Percentiles rank a stretch among this genome's conserved stretches.
phyloP scores from a whole-genome alignment of 2,329 filamentous ascomycete species.

The Dactylonectria estremocensis region DNA sequence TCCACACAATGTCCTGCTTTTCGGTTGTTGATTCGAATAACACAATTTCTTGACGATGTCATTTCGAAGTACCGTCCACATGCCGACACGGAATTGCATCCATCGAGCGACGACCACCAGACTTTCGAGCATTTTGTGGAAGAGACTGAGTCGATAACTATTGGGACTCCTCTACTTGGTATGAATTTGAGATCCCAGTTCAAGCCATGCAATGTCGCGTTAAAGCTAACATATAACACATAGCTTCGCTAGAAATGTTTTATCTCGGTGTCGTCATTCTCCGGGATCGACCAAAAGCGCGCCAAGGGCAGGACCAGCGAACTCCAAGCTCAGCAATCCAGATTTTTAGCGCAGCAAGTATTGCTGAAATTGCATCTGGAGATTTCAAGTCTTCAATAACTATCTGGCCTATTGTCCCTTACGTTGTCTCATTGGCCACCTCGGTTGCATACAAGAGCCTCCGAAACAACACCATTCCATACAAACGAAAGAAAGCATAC shows the following conservation, averaged over 20 bases:
- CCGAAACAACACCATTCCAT: slow-evolving; percentile 15
- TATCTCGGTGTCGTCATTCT: slow-evolving; percentile 16
- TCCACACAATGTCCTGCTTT: neutral
- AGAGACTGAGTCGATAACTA: neutral
- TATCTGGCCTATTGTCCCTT: slow-evolving; percentile 14
- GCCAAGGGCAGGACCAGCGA: neutral
- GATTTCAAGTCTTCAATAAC: slow-evolving; percentile 11
- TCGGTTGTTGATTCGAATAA: slow-evolving; percentile 6
- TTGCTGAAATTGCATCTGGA: slow-evolving; percentile 12
- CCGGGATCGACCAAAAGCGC: slow-evolving; percentile 2
- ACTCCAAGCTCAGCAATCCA: slow-evolving; percentile 5
- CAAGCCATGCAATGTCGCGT: neutral
- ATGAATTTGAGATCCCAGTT: neutral
- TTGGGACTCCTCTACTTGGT: slow-evolving; percentile 5
- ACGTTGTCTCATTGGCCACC: slow-evolving; percentile 19
- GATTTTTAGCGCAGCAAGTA: slow-evolving; percentile 12
- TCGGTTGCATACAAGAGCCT: slow-evolving; percentile 21
- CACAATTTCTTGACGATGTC: slow-evolving; percentile 1
- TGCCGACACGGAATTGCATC: neutral
- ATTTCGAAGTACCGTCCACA: slow-evolving; percentile 20
- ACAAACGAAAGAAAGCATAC: slow-evolving; percentile 19
- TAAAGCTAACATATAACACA: neutral
- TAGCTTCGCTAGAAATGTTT: slow-evolving; percentile 19
- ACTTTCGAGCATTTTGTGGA: slow-evolving; percentile 14
- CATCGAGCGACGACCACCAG: neutral